Percentiles rank a stretch among this genome's conserved stretches.
These are phyloP conservation scores for Moesziomyces sp. DNA, from an alignment of 1,284 basidiomycete genomes.

Conservation along the genomic window DNA sequence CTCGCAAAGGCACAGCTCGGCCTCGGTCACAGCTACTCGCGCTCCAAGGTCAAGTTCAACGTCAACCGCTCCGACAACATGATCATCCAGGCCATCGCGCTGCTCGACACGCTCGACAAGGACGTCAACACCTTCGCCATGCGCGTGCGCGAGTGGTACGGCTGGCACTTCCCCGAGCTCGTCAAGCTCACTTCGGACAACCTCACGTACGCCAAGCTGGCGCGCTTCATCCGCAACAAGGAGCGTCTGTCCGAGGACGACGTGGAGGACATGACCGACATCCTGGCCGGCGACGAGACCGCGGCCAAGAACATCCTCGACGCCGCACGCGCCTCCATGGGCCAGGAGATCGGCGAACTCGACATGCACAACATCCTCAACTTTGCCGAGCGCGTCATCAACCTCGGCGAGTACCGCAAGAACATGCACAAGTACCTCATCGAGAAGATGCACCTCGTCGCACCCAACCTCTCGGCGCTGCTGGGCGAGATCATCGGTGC, in stretches of 20 bases:
- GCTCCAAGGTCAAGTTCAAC: constrained; percentile 96
- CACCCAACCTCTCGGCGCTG: constrained; percentile 88
- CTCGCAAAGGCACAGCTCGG: constrained; percentile 87
- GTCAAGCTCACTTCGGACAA: constrained; percentile 94
- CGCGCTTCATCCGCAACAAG: constrained; percentile 91
- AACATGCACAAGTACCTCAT: constrained; percentile 87
- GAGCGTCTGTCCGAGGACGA: constrained; percentile 74
- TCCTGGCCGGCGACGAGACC: constrained; percentile 87
- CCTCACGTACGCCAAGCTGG: constrained; percentile 89
- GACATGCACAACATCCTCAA: constrained; percentile 96
- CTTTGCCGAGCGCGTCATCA: constrained; percentile 90
- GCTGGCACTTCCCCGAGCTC: constrained; percentile 99
- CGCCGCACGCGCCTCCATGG: constrained; percentile 94
- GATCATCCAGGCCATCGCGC: constrained; percentile 99
- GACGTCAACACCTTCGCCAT: constrained; percentile 99
- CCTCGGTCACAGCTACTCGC: constrained; percentile 96
- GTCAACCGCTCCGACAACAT: constrained; percentile 99
- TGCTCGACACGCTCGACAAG: constrained; percentile 99
- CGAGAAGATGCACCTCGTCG: constrained; percentile 98
- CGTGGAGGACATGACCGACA: constrained; percentile 81
- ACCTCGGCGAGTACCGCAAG: constrained; percentile 92
- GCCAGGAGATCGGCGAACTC: constrained; percentile 87
- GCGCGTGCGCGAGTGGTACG: constrained; percentile 99
- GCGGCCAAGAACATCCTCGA: constrained; percentile 93
- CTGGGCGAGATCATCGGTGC: constrained; percentile 96